phyloP scores from a whole-genome alignment of 1,284 basidiomycete species.

The Cryptococcus sp. region DNA sequence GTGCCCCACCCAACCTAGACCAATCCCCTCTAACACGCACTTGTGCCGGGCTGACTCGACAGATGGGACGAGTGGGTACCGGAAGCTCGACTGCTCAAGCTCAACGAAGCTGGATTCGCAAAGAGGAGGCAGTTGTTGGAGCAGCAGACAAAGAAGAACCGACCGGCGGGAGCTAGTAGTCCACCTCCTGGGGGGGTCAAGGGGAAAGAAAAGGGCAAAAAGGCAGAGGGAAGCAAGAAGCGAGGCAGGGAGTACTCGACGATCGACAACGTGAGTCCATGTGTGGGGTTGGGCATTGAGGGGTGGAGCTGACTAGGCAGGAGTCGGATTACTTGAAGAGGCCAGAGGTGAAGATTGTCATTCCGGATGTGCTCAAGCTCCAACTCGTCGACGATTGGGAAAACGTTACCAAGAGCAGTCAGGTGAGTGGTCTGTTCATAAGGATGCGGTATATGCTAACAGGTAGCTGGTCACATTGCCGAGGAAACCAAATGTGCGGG shows the following conservation, averaged over 20 bases:
- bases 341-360: slow-evolving; percentile 82
- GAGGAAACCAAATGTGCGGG: slow-evolving; percentile 70
- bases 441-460: neutral
- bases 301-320: slow-evolving; percentile 16
- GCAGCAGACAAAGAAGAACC: slow-evolving; percentile 43
- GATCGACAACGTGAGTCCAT: slow-evolving; percentile 38
- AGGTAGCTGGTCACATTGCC: slow-evolving; percentile 76
- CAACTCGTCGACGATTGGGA: slow-evolving; percentile 98
- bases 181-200: slow-evolving; percentile 11
- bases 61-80: slow-evolving; percentile 99
- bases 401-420: slow-evolving; percentile 87
- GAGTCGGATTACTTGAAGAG: slow-evolving; percentile 58
- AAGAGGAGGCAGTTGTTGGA: slow-evolving; percentile 57
- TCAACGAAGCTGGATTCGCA: slow-evolving; percentile 76
- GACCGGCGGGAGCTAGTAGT: slow-evolving; percentile 14
- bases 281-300: neutral
- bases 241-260: slow-evolving; percentile 43
- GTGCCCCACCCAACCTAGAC: too few species aligned
- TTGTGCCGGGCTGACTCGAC: slow-evolving; percentile 8
- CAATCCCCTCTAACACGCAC: too few species aligned
- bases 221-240: slow-evolving; percentile 49
- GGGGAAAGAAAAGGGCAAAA: slow-evolving; percentile 42
- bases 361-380: slow-evolving; percentile 84
- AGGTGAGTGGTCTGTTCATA: slow-evolving; percentile 51
- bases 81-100: slow-evolving; percentile 72